These are phyloP conservation scores for Macadamia integrifolia DNA, from an alignment of 164 flowering plant species.

Conservation along the genomic window DNA sequence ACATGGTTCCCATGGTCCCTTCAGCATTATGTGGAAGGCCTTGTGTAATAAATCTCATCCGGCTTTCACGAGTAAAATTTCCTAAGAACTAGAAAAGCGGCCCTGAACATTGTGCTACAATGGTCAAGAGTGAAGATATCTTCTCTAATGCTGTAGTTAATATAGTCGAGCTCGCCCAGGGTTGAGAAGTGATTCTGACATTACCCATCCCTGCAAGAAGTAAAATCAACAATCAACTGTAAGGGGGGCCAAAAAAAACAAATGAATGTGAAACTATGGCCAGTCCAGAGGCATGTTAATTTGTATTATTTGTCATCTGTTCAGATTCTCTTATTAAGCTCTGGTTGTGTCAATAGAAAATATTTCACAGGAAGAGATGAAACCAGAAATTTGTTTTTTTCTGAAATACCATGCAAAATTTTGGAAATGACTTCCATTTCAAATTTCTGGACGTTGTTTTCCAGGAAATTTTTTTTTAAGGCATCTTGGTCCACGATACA, in stretches of 20 bases:
- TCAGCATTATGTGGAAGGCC: neutral
- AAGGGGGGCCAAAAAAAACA: neutral
- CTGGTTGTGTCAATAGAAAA: too few relatives aligned
- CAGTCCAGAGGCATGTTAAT: too few relatives aligned
- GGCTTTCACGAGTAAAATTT: neutral
- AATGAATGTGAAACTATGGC: too few relatives aligned
- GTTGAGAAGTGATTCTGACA: constrained; percentile 93
- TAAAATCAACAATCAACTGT: neutral
- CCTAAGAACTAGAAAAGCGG: neutral
- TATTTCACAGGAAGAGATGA: too few relatives aligned
- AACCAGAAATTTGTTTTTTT: too few relatives aligned
- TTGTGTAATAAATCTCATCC: neutral
- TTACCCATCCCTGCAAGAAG: constrained; percentile 79
- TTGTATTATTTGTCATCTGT: too few relatives aligned
- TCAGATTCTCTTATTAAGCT: too few relatives aligned
- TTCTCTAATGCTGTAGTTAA: constrained; percentile 11
- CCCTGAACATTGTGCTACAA: neutral
- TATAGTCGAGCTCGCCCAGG: constrained; percentile 87
- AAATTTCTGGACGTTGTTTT: too few relatives aligned
- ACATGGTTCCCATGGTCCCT: neutral
- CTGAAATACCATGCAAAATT: too few relatives aligned
- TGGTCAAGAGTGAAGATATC: neutral
- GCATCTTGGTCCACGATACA: too few relatives aligned
- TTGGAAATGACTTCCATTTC: too few relatives aligned
- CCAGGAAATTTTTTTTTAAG: too few relatives aligned